Percentiles rank a stretch among this genome's conserved stretches.
These are phyloP conservation scores for Corrigiola litoralis DNA, from an alignment of 179 eudicot genomes.

Conservation along the genomic window DNA sequence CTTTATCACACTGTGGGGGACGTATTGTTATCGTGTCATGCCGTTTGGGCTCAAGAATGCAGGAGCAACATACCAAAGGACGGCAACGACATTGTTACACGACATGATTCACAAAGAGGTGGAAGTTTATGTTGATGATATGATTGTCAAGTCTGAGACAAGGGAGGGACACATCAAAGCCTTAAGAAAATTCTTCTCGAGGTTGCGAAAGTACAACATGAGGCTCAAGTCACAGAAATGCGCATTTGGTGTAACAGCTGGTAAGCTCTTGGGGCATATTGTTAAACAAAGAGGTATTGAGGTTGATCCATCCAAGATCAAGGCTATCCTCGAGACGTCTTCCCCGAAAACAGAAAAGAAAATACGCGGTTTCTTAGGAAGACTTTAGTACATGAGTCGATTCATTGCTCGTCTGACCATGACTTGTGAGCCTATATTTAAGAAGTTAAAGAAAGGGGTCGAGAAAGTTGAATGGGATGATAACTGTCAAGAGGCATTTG, in stretches of 20 bases:
- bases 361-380: not conserved
- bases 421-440: not conserved
- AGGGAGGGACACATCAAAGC: not conserved
- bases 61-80: too few relatives aligned
- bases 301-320: not conserved
- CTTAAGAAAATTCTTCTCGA: not conserved
- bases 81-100: too few relatives aligned
- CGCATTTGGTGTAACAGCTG: not conserved
- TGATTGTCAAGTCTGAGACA: too few relatives aligned
- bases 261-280: not conserved
- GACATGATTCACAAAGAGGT: too few relatives aligned
- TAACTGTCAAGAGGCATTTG: not conserved
- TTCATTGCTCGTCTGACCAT: too few relatives aligned
- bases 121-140: too few relatives aligned
- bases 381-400: not conserved
- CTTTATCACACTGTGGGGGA: too few relatives aligned
- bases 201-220: not conserved
- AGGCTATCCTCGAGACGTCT: not conserved
- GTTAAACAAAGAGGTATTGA: not conserved
- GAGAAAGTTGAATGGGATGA: not conserved
- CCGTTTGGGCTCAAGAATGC: too few relatives aligned
- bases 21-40: too few relatives aligned
- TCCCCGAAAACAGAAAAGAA: not conserved
- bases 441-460: not conserved
- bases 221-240: slow-evolving; percentile 2